Evolutionary conservation across 2,329 filamentous ascomycete genomes (phyloP).

Genomic region (Phialophora chinensis): DNA sequence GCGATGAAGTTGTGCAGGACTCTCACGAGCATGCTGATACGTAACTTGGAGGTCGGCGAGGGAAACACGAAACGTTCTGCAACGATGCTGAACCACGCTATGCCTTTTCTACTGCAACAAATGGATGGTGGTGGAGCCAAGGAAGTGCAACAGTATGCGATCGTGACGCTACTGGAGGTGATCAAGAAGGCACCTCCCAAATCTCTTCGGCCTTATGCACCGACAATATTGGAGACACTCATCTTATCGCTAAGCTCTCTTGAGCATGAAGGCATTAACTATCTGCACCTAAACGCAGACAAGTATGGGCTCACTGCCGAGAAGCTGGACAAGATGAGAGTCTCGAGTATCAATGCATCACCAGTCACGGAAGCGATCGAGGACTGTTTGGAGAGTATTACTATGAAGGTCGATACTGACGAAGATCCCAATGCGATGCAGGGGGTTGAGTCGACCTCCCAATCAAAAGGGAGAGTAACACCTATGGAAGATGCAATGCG

Average conservation of each 20-base stretch:
- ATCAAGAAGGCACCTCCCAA: slow-evolving; percentile 84
- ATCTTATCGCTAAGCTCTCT: slow-evolving; percentile 83
- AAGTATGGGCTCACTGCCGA: slow-evolving; percentile 85
- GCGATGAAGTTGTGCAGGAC: slow-evolving; percentile 82
- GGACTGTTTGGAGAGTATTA: slow-evolving; percentile 81
- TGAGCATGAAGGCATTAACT: slow-evolving; percentile 88
- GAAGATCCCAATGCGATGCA: slow-evolving; percentile 30
- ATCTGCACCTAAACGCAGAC: slow-evolving; percentile 84
- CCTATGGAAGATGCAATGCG: slow-evolving; percentile 73
- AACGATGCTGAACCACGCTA: slow-evolving; percentile 81
- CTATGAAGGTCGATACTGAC: slow-evolving; percentile 61
- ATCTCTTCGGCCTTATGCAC: slow-evolving; percentile 77
- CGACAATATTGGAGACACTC: slow-evolving; percentile 79
- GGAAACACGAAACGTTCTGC: slow-evolving; percentile 68
- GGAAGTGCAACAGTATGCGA: slow-evolving; percentile 84
- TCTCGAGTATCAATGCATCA: slow-evolving; percentile 80
- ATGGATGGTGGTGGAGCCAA: slow-evolving; percentile 81
- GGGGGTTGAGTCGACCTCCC: slow-evolving; percentile 28
- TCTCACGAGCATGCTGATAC: slow-evolving; percentile 82
- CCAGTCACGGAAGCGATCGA: slow-evolving; percentile 94
- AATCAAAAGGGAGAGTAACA: background rate
- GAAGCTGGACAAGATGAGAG: slow-evolving; percentile 85
- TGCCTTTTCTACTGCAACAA: slow-evolving; percentile 88
- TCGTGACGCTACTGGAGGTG: slow-evolving; percentile 82
- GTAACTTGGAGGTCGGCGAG: slow-evolving; percentile 80